phyloP scores from a whole-genome alignment of 441 rosid species.

The Melastoma candidum region DNA sequence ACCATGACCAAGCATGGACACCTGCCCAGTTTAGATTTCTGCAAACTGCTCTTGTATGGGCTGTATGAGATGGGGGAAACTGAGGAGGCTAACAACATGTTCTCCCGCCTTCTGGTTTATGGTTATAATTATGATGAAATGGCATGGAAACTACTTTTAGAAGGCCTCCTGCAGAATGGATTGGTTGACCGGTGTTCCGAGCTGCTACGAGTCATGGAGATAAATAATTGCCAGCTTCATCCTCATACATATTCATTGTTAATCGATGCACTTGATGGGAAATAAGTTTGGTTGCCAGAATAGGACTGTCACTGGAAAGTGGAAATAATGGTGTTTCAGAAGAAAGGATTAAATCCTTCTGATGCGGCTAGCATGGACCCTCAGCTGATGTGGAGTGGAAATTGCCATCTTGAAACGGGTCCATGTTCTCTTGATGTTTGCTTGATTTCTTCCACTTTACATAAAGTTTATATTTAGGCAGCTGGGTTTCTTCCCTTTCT shows the following conservation, averaged over 20 bases:
- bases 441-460: no score
- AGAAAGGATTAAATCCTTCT: no score
- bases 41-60: conserved; percentile 45
- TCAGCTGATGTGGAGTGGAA: no score
- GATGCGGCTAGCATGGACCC: no score
- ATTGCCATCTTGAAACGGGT: no score
- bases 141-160: conserved; percentile 70
- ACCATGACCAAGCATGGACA: conserved; percentile 46
- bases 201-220: conserved; percentile 51
- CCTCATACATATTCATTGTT: conserved; percentile 50
- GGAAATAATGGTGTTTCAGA: no score
- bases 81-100: conserved; percentile 43
- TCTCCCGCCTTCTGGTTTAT: conserved; percentile 37
- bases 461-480: no score
- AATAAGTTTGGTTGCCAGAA: conserved; percentile 10
- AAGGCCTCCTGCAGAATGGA: conserved; percentile 60
- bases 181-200: conserved; percentile 42
- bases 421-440: no score
- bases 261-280: conserved; percentile 42
- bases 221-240: conserved; percentile 41
- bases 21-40: conserved; percentile 56
- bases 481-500: no score
- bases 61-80: conserved; percentile 38
- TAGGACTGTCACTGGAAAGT: no score
- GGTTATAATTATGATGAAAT: conserved; percentile 62